phyloP scores from a whole-genome alignment of 2,329 filamentous ascomycete genomes.

The Blumeriella jaapii region DNA sequence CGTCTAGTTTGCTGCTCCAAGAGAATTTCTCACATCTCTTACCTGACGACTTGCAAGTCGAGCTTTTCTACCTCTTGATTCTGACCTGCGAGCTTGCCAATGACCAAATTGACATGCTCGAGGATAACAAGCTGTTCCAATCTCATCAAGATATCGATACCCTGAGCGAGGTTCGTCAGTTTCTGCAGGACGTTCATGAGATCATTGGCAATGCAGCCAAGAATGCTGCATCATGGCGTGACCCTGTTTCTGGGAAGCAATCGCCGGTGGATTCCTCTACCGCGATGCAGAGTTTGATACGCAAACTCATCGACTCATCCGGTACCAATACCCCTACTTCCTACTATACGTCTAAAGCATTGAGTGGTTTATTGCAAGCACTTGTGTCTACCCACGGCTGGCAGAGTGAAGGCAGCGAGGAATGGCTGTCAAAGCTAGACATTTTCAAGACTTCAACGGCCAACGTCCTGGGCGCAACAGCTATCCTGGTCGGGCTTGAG shows the following conservation, averaged over 20 bases:
- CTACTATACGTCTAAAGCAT: conserved; percentile 41
- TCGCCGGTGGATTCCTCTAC: conserved; percentile 26
- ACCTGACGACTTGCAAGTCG: conserved; percentile 33
- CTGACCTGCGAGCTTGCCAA: conserved; percentile 40
- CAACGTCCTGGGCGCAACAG: conserved; percentile 38
- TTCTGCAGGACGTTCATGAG: conserved; percentile 9
- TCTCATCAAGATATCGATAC: conserved; percentile 29
- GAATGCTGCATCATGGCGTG: conserved; percentile 35
- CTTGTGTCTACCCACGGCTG: conserved; percentile 38
- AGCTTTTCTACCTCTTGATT: conserved; percentile 40
- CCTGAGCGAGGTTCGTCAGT: conserved; percentile 13
- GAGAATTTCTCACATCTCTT: conserved; percentile 30
- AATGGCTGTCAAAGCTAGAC: conserved; percentile 35
- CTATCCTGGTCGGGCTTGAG: conserved; percentile 40
- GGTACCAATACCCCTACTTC: conserved; percentile 32
- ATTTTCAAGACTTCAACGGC: conserved; percentile 36
- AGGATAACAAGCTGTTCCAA: conserved; percentile 36
- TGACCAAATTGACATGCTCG: conserved; percentile 38
- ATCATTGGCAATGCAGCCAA: conserved; percentile 14
- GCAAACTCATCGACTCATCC: conserved; percentile 35
- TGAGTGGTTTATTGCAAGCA: conserved; percentile 39
- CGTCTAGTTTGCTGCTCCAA: conserved; percentile 36
- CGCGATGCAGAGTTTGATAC: conserved; percentile 33
- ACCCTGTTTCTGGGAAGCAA: not conserved
- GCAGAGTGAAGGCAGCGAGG: conserved; percentile 33